Conservation (phyloP, 1,284 basidiomycete genomes). For the Schizophyllum amplum region DNA sequence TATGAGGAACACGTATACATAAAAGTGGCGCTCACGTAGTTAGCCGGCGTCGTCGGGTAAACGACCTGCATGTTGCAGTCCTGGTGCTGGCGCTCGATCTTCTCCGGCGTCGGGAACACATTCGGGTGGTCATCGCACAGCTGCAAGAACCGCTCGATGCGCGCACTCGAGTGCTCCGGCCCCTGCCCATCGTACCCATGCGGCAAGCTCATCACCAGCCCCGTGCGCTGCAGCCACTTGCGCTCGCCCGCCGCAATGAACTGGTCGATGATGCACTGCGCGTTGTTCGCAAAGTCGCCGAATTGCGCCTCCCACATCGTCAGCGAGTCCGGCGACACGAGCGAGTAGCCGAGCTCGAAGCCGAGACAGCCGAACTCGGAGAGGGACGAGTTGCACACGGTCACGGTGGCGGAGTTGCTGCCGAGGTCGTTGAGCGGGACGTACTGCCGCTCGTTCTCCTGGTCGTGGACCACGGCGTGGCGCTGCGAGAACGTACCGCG, state of each 20-base stretch:
- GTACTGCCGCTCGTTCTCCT: slow-evolving; percentile 87
- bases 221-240: slow-evolving; percentile 96
- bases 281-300: slow-evolving; percentile 96
- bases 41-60: slow-evolving; percentile 90
- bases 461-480: slow-evolving; percentile 96
- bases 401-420: slow-evolving; percentile 84
- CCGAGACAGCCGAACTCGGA: slow-evolving; percentile 95
- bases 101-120: slow-evolving; percentile 82
- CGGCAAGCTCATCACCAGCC: slow-evolving; percentile 87
- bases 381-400: slow-evolving; percentile 94
- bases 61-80: slow-evolving; percentile 99
- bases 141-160: slow-evolving; percentile 96
- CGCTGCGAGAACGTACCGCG: slow-evolving; percentile 99
- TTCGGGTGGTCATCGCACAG: slow-evolving; percentile 97
- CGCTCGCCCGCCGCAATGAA: slow-evolving; percentile 97
- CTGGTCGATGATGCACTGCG: slow-evolving; percentile 98
- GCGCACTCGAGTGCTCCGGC: slow-evolving; percentile 95
- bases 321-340: slow-evolving; percentile 90
- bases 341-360: slow-evolving; percentile 98
- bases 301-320: slow-evolving; percentile 99
- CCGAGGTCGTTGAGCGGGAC: slow-evolving; percentile 86
- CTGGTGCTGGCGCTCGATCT: slow-evolving; percentile 93
- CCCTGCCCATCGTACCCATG: slow-evolving; percentile 99
- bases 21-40: slow-evolving; percentile 54
- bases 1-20: slow-evolving; percentile 5